Conservation (phyloP, 305 asterid species). For the Coffea humblotiana region DNA sequence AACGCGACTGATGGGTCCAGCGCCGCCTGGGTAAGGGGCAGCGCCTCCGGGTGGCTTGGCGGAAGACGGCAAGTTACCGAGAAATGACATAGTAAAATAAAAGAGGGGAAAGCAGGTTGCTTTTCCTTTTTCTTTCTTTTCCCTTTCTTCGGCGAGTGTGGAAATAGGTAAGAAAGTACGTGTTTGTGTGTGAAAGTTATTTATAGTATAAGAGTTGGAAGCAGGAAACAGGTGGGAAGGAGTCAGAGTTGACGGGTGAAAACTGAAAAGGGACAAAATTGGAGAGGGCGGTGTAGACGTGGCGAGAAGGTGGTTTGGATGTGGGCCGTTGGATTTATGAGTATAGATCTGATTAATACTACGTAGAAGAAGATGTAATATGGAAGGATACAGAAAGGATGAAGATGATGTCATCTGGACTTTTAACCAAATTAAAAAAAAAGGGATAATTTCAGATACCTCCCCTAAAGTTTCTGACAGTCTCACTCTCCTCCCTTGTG, state of each 20-base stretch:
- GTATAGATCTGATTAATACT: background rate
- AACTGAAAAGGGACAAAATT: background rate
- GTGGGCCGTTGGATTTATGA: conserved; percentile 12
- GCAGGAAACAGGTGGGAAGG: background rate
- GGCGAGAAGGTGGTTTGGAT: background rate
- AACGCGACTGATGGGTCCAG: conserved; percentile 42
- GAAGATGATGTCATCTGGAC: background rate
- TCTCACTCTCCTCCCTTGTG: no score
- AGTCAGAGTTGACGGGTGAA: conserved; percentile 7
- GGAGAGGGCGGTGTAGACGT: background rate
- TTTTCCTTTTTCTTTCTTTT: background rate
- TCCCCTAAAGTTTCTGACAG: no score
- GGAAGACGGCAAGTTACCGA: conserved; percentile 43
- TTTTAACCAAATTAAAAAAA: background rate
- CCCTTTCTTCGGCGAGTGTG: background rate
- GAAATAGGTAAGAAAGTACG: background rate
- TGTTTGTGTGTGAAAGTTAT: no score
- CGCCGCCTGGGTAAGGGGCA: conserved; percentile 15
- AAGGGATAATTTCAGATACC: no score
- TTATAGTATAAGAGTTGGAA: no score
- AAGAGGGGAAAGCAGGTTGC: background rate
- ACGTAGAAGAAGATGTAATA: background rate
- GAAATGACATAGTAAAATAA: conserved; percentile 37
- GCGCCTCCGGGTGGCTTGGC: conserved; percentile 40
- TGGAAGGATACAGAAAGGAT: no score